A percentile compares a stretch with the other conserved stretches of the same genome.
phyloP scores from a whole-genome alignment of 805 yeast genomes.

The Schizosaccharomyces lindneri region DNA sequence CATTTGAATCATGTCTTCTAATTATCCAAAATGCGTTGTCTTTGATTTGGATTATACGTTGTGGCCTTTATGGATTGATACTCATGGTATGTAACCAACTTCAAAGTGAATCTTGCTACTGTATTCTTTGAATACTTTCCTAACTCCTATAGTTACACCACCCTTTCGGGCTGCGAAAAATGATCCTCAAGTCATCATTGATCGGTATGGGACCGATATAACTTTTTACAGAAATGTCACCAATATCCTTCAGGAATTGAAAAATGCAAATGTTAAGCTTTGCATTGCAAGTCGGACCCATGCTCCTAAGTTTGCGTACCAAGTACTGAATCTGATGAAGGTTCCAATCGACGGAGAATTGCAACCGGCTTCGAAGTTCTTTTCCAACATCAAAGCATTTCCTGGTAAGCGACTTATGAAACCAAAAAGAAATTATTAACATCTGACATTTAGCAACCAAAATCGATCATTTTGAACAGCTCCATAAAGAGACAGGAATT shows the following conservation, averaged over 20 bases:
- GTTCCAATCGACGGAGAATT: slow-evolving; percentile 13
- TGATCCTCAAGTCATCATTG: slow-evolving; percentile 20
- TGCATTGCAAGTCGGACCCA: slow-evolving; percentile 61
- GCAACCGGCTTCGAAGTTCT: slow-evolving; percentile 25
- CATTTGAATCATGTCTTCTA: too few species aligned
- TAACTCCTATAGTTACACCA: neutral
- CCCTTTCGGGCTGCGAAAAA: neutral
- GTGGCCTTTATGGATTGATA: slow-evolving; percentile 57
- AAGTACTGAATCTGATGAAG: slow-evolving; percentile 21
- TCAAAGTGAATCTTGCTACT: neutral
- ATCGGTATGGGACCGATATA: slow-evolving; percentile 27
- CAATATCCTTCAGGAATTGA: slow-evolving; percentile 29
- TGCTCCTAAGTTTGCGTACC: slow-evolving; percentile 51
- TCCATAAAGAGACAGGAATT: slow-evolving; percentile 24
- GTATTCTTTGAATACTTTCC: neutral
- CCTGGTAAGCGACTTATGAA: slow-evolving; percentile 16
- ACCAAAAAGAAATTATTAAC: neutral
- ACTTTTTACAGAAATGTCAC: slow-evolving; percentile 46
- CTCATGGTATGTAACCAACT: slow-evolving; percentile 29
- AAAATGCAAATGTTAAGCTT: slow-evolving; percentile 23
- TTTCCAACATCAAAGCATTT: slow-evolving; percentile 47
- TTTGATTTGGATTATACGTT: slow-evolving; percentile 55
- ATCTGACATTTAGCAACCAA: slow-evolving; percentile 19
- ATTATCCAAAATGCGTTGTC: slow-evolving; percentile 29
- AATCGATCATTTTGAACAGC: slow-evolving; percentile 27